Conservation (phyloP, 768 basidiomycete species). For the Lanmaoa pseudosensibilis region DNA sequence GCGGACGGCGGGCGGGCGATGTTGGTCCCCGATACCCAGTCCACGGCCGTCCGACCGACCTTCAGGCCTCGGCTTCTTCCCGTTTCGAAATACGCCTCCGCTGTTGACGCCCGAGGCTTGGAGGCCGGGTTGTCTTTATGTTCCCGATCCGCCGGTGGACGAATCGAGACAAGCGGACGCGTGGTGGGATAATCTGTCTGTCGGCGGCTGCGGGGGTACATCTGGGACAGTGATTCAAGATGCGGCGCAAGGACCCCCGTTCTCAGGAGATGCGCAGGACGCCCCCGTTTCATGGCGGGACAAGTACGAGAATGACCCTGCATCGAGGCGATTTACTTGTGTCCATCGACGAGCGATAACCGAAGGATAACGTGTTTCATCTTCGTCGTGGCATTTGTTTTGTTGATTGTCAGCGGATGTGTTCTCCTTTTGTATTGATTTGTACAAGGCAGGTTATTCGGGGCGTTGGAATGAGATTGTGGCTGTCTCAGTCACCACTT, state of each 20-base stretch:
- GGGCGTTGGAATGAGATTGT: background rate
- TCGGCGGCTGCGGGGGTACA: background rate
- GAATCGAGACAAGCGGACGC: constrained; percentile 4
- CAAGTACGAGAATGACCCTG: constrained; percentile 23
- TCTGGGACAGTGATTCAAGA: background rate
- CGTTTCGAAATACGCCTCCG: constrained; percentile 5
- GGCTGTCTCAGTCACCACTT: background rate
- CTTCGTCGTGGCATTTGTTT: background rate
- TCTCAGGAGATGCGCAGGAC: background rate
- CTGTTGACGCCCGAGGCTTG: constrained; percentile 12
- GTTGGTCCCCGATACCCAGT: background rate
- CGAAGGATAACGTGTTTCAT: background rate
- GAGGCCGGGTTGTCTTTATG: constrained; percentile 13
- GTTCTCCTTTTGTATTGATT: constrained; percentile 10
- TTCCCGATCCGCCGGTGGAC: constrained; percentile 11
- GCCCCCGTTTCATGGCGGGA: constrained; percentile 20
- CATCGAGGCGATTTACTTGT: constrained; percentile 9
- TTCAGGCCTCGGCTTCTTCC: constrained; percentile 8
- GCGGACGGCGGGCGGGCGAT: background rate
- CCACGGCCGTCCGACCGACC: background rate
- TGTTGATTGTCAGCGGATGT: background rate
- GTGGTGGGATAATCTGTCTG: constrained; percentile 11
- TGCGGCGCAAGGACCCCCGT: background rate
- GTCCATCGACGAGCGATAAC: constrained; percentile 14
- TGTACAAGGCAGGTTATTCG: constrained; percentile 3